phyloP scores from a whole-genome alignment of 1,284 basidiomycete species.

The Polyporus tsugae region DNA sequence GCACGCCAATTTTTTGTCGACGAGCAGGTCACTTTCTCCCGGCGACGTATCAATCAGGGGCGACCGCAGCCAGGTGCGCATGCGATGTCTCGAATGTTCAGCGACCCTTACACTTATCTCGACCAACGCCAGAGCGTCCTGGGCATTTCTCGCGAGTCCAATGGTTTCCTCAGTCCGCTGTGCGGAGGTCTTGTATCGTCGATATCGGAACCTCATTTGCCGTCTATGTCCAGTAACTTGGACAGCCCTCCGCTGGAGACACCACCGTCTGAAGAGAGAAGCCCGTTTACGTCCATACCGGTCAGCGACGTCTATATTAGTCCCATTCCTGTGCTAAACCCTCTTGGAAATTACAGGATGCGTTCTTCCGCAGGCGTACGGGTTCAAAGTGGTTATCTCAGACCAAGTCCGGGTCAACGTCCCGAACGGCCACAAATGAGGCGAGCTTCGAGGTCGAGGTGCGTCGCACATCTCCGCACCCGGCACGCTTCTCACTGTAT shows the following conservation, averaged over 20 bases:
- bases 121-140: not conserved
- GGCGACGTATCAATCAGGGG: not conserved
- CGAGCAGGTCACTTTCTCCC: not conserved
- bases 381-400: conserved; percentile 16
- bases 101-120: not conserved
- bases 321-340: not conserved
- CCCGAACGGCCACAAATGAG: conserved; percentile 8
- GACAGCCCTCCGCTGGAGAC: conserved; percentile 9
- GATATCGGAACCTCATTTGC: conserved; percentile 19
- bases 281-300: conserved; percentile 22
- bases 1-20: not conserved
- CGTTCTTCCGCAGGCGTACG: conserved; percentile 20
- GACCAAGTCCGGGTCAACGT: conserved; percentile 5
- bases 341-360: not conserved
- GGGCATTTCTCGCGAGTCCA: conserved; percentile 1
- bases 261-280: not conserved
- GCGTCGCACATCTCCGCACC: not conserved
- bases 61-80: conserved; percentile 8
- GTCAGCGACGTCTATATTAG: conserved; percentile 4
- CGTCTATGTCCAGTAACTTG: conserved; percentile 9
- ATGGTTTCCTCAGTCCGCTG: conserved; percentile 8
- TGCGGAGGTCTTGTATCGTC: conserved; percentile 9
- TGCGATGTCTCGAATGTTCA: not conserved
- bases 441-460: conserved; percentile 36
- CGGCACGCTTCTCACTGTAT: not conserved